Base-by-base conservation (phyloP, 176 grass and related monocot species). In the Aegilops longissima region DNA sequence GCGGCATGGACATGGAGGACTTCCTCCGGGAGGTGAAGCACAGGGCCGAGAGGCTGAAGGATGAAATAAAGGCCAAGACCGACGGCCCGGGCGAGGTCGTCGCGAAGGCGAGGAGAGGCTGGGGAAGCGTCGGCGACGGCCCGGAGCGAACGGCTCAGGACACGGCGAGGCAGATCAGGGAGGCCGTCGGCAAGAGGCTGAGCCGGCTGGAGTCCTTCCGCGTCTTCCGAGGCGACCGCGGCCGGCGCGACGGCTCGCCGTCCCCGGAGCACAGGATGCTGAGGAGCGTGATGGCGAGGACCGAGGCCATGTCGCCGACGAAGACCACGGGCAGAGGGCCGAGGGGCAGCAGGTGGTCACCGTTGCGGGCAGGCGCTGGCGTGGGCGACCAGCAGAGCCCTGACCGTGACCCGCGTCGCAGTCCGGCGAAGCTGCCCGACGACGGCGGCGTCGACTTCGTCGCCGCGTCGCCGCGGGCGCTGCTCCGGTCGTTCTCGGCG, bases 11-110 rank as follows among this genome's bases (percentile, higher is more conserved):
- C 73, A 94, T 92, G 84, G 83, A 84, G 35, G 61, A 82, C 35
- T 89, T 98, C 69, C 86, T 98, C 72, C 76, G 88, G 31, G 92
- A 95, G 86, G 93, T 98, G 18, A 98, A 91, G 76, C 40, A 79
- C 35, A 88, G 83, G 77, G 73, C 95, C 17, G 51, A 79, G 61
- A 88, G 83, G 77, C 78, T 98, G 10, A 80, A 80, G 36, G 81
- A 16, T 44, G 82, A 92, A 73, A 78, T 90, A 2, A 69, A 93
- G 23, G 76, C 61, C 21, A 90, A 91, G 64, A 21, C 27, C 58
- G 34, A 59, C 7, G 18, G 6, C 54, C 0, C 54, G 7, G 54
- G 54, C 54, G 54, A 21, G 18, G 54, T 8, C 0, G 54, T 21
- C 7, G 6, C 12, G 23, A 64, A 52, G 62, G 8, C 0, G 8